Evolutionary conservation across 2,329 filamentous ascomycete genomes (phyloP).

Genomic region (Annulohypoxylon truncatum): DNA sequence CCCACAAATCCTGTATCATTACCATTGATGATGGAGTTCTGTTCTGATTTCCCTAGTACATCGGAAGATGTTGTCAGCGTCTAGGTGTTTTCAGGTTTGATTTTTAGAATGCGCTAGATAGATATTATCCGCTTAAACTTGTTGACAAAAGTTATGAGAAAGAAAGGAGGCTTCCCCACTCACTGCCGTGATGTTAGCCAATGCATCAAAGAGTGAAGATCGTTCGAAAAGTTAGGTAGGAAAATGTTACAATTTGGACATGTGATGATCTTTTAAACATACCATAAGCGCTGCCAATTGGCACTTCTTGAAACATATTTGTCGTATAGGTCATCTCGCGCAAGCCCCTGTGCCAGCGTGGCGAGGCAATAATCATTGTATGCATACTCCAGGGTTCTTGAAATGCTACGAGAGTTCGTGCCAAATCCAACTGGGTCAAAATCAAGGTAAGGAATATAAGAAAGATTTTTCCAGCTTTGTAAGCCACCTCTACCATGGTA

Average conservation of each 20-base stretch:
- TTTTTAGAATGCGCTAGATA: too few relatives aligned
- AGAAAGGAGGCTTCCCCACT: background rate
- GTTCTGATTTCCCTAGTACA: slow-evolving; percentile 57
- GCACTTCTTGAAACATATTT: slow-evolving; percentile 65
- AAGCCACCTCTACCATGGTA: slow-evolving; percentile 74
- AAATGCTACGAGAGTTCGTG: slow-evolving; percentile 73
- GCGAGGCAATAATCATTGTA: slow-evolving; percentile 72
- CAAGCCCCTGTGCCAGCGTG: slow-evolving; percentile 55
- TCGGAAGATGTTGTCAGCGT: background rate
- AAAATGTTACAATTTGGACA: background rate
- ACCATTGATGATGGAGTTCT: slow-evolving; percentile 57
- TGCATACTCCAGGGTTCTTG: slow-evolving; percentile 74
- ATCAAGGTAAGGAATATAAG: slow-evolving; percentile 74
- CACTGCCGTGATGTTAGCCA: background rate
- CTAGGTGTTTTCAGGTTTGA: background rate
- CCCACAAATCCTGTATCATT: slow-evolving; percentile 54
- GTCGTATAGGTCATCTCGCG: slow-evolving; percentile 54
- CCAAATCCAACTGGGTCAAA: slow-evolving; percentile 69
- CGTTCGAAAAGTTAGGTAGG: background rate
- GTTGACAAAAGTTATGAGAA: background rate
- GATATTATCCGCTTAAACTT: background rate
- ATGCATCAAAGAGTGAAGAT: background rate
- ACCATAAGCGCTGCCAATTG: slow-evolving; percentile 72
- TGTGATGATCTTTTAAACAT: background rate
- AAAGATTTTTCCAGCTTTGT: slow-evolving; percentile 70